Base-by-base conservation (phyloP, 106 monocot species). In the Cymbidium sinense region DNA sequence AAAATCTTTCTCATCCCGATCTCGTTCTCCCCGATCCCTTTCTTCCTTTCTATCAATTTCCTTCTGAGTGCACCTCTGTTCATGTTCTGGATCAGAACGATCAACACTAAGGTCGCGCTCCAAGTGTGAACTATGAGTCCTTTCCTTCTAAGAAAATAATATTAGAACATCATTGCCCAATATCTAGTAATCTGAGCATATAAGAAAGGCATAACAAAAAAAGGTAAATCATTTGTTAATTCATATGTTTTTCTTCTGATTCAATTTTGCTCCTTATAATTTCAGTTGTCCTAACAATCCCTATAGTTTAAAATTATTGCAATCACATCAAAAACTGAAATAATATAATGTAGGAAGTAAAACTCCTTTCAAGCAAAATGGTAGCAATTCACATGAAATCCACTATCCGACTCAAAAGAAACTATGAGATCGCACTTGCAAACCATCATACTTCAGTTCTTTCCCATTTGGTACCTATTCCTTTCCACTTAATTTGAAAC, bases 41-140 rank as follows among this genome's bases (percentile, higher is more conserved):
- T 90, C 92, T 79, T 92, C 93, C 76, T 91, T 93, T 75, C 89
- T 87, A 51, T 93, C 93, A 51, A 82, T 93, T 79, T 93, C 93
- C 82, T 91, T 92, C 64, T 99, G 94, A 80, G 62, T 54, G 43
- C 85, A 88, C 78, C 85, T 85, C 75, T 78, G 87, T 21, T 88
- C 98, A 83, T 89, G 88, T 72, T 98, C 98, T 30, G 50, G 74
- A 64, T 99, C 92, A 73, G 87, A 89, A 17, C 85, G 88, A 77
- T 94, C 90, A 37, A 94, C 91, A 75, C 93, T 94, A 37, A 80
- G 82, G 77, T 93, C 94, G 7, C 87, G 87, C 54, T 92, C 92
- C 36, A 76, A 70, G 58, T 74, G 85, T 70, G 86, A 61, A 44
- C 70, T 80, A 78, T 89, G 87, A 39, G 75, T 50, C 74, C 83